Percentiles rank a stretch among this genome's conserved stretches.
Conservation (phyloP, 2,329 filamentous ascomycete species). For the Colletotrichum agaves region DNA sequence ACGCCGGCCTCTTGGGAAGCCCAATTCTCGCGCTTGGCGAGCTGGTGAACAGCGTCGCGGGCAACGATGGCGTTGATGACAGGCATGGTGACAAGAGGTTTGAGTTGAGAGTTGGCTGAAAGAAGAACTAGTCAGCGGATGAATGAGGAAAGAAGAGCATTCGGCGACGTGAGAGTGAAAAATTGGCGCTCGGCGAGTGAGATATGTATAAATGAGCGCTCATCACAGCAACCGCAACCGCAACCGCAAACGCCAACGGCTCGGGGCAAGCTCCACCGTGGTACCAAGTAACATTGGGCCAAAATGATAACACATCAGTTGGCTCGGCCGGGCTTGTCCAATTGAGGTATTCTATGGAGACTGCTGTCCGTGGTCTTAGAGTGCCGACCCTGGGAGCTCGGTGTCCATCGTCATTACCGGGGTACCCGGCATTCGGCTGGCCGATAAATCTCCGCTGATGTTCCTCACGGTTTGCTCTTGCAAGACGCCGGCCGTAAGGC, state of each 20-base stretch:
- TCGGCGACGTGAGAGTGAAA: neutral
- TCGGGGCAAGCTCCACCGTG: neutral
- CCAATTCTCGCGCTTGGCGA: slow-evolving; percentile 56
- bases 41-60: slow-evolving; percentile 52
- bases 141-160: neutral
- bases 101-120: slow-evolving; percentile 34
- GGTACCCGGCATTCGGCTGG: slow-evolving; percentile 27
- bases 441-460: slow-evolving; percentile 7
- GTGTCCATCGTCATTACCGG: slow-evolving; percentile 30
- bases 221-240: slow-evolving; percentile 23
- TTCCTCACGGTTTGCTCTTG: neutral
- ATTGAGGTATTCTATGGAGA: slow-evolving; percentile 35
- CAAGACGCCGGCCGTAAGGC: neutral
- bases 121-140: slow-evolving; percentile 11
- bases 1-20: slow-evolving; percentile 51
- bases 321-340: slow-evolving; percentile 19
- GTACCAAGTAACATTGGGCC: neutral
- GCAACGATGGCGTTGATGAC: slow-evolving; percentile 52
- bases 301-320: slow-evolving; percentile 3
- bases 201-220: slow-evolving; percentile 32
- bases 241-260: slow-evolving; percentile 8
- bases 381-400: slow-evolving; percentile 1
- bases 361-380: neutral
- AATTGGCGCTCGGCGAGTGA: slow-evolving; percentile 12
- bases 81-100: slow-evolving; percentile 50